Evolutionary conservation across 306 rosid genomes (phyloP).

Genomic region (Purshia tridentata): DNA sequence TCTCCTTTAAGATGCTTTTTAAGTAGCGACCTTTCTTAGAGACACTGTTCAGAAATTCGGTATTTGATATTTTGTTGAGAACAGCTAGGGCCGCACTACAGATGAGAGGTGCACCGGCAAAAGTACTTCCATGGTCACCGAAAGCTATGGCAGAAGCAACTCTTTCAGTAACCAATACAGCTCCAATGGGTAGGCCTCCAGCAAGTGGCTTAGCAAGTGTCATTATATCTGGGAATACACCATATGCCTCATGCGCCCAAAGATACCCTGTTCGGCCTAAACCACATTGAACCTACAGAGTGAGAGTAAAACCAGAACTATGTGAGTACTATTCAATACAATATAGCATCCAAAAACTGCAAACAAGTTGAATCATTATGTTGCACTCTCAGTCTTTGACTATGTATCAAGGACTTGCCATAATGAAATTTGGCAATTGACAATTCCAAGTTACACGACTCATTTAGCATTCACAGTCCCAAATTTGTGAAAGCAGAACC

Average conservation of each 20-base stretch:
- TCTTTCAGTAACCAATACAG: constrained; percentile 68
- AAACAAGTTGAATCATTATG: neutral
- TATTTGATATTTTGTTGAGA: constrained; percentile 61
- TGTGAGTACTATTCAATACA: neutral
- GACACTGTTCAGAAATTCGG: constrained; percentile 60
- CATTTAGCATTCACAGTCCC: neutral
- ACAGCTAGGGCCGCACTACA: constrained; percentile 76
- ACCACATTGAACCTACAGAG: constrained; percentile 84
- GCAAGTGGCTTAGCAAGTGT: constrained; percentile 97
- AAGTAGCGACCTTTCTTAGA: constrained; percentile 63
- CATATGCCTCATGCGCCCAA: constrained; percentile 84
- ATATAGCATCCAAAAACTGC: neutral
- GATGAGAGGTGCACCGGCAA: constrained; percentile 76
- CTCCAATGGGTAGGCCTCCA: constrained; percentile 94
- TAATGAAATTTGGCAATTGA: neutral
- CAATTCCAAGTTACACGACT: neutral
- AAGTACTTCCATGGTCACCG: constrained; percentile 95
- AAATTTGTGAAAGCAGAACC: neutral
- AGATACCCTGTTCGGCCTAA: constrained; percentile 81
- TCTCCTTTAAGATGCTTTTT: constrained; percentile 61
- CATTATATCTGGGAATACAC: constrained; percentile 84
- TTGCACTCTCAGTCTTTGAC: neutral
- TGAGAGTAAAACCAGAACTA: neutral
- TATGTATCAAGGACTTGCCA: neutral
- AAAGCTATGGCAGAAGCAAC: constrained; percentile 67